phyloP scores from a whole-genome alignment of 1,284 basidiomycete genomes.

The Peniophora sp. region DNA sequence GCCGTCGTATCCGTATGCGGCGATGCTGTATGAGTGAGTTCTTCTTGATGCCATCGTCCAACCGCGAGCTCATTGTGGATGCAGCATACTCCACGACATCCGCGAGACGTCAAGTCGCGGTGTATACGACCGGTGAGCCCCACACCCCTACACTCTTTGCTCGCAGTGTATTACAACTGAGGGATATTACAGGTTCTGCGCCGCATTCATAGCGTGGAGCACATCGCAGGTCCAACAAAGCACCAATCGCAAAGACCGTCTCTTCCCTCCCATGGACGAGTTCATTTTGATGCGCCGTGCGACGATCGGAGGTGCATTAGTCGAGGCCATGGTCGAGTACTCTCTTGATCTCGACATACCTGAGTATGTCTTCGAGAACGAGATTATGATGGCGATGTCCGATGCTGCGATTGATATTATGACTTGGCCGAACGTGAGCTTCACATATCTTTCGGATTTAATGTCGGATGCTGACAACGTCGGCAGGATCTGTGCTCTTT shows the following conservation, averaged over 20 bases:
- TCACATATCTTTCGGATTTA: too few species aligned
- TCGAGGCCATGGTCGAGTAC: constrained; percentile 41
- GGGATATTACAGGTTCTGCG: constrained; percentile 25
- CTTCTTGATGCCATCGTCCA: constrained; percentile 1
- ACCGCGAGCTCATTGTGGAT: too few species aligned
- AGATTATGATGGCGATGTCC: constrained; percentile 32
- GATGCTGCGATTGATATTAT: constrained; percentile 39
- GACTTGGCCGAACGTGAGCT: constrained; percentile 41
- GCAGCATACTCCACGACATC: constrained; percentile 13
- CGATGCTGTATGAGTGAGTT: constrained; percentile 33
- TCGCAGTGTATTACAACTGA: too few species aligned
- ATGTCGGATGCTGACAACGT: too few species aligned
- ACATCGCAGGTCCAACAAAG: constrained; percentile 32
- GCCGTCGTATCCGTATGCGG: constrained; percentile 31
- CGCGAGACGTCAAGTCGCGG: constrained; percentile 29
- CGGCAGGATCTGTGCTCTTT: constrained; percentile 38
- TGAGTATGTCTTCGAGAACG: constrained; percentile 32
- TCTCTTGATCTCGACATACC: constrained; percentile 37
- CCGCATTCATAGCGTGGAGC: constrained; percentile 31
- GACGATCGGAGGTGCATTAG: constrained; percentile 35
- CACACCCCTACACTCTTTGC: too few species aligned
- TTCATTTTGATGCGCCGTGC: constrained; percentile 34
- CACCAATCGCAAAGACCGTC: constrained; percentile 26
- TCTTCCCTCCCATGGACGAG: constrained; percentile 32
- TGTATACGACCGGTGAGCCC: constrained; percentile 26